Evolutionary conservation across 768 basidiomycete species (phyloP).

Genomic region (Dacryopinax spathularia): DNA sequence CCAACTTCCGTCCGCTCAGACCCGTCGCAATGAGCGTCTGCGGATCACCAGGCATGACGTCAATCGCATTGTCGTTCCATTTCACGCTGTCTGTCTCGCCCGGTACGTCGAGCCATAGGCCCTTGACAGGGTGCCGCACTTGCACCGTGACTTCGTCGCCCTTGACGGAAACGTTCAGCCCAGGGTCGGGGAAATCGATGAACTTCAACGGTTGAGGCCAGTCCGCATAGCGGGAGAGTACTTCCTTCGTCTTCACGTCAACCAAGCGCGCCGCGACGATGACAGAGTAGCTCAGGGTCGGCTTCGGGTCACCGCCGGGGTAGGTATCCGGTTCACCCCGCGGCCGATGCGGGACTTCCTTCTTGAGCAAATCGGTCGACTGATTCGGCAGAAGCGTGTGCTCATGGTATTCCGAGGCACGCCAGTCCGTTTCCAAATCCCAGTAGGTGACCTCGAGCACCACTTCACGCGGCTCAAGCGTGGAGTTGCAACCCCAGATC

Average conservation of each 20-base stretch:
- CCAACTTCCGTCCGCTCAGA: slow-evolving; percentile 10
- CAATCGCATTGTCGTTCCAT: slow-evolving; percentile 21
- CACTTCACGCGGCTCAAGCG: slow-evolving; percentile 16
- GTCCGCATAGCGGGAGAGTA: slow-evolving; percentile 22
- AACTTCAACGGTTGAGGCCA: slow-evolving; percentile 24
- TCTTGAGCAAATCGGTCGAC: slow-evolving; percentile 28
- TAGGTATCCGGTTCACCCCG: slow-evolving; percentile 9
- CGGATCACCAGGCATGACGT: slow-evolving; percentile 18
- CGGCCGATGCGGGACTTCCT: slow-evolving; percentile 18
- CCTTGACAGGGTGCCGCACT: slow-evolving; percentile 17
- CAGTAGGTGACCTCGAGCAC: slow-evolving; percentile 25
- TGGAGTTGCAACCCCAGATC: slow-evolving; percentile 31
- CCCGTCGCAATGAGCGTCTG: slow-evolving; percentile 11
- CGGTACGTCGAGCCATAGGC: slow-evolving; percentile 16
- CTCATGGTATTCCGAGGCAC: slow-evolving; percentile 12
- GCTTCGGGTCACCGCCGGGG: slow-evolving; percentile 5
- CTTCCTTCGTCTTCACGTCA: slow-evolving; percentile 14
- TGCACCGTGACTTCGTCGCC: slow-evolving; percentile 12
- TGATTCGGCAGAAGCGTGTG: slow-evolving; percentile 27
- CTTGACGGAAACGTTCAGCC: slow-evolving; percentile 7
- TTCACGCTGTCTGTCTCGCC: slow-evolving; percentile 16
- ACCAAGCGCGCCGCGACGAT: slow-evolving; percentile 23
- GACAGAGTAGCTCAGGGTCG: slow-evolving; percentile 21
- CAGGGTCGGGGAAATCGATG: slow-evolving; percentile 23
- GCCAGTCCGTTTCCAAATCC: slow-evolving; percentile 23